These are phyloP conservation scores for Rhizopogon vinicolor DNA, from an alignment of 768 basidiomycete genomes.

Conservation along the genomic window DNA sequence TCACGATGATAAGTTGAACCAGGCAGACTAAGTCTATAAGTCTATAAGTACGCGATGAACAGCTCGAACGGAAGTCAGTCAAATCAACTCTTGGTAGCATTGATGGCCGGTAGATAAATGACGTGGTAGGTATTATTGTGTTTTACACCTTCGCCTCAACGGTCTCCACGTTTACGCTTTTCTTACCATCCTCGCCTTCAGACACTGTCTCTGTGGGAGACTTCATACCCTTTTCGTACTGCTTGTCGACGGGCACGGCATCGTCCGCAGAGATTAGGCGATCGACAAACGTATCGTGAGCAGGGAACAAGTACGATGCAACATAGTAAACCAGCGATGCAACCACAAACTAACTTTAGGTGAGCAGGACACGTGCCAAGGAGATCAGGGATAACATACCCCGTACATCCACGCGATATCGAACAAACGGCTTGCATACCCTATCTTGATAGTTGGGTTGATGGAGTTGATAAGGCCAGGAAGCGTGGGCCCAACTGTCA, in stretches of 20 bases:
- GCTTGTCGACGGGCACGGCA: neutral
- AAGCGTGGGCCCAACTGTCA: constrained; percentile 66
- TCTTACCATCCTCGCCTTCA: neutral
- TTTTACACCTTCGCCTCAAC: neutral
- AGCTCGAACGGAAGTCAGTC: too few species aligned
- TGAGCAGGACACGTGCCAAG: constrained; percentile 5
- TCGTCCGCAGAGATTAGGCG: constrained; percentile 20
- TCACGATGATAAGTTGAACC: too few species aligned
- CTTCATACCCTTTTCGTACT: neutral
- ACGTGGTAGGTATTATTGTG: neutral
- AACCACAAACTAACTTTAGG: constrained; percentile 16
- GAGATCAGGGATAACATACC: constrained; percentile 34
- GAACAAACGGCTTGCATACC: constrained; percentile 52
- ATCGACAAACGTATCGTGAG: constrained; percentile 21
- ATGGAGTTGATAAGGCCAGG: constrained; percentile 79
- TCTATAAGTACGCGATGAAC: too few species aligned
- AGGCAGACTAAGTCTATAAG: too few species aligned
- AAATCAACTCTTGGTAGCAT: too few species aligned
- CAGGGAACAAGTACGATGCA: constrained; percentile 20
- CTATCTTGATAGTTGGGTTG: constrained; percentile 58
- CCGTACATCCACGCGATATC: constrained; percentile 77
- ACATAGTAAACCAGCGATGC: constrained; percentile 21
- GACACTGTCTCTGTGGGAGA: neutral
- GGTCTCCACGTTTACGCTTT: neutral
- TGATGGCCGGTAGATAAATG: neutral